Percentiles rank a stretch among this genome's conserved stretches.
Evolutionary conservation across 2,329 filamentous ascomycete species (phyloP).

Genomic region (Aspergillus sp.): DNA sequence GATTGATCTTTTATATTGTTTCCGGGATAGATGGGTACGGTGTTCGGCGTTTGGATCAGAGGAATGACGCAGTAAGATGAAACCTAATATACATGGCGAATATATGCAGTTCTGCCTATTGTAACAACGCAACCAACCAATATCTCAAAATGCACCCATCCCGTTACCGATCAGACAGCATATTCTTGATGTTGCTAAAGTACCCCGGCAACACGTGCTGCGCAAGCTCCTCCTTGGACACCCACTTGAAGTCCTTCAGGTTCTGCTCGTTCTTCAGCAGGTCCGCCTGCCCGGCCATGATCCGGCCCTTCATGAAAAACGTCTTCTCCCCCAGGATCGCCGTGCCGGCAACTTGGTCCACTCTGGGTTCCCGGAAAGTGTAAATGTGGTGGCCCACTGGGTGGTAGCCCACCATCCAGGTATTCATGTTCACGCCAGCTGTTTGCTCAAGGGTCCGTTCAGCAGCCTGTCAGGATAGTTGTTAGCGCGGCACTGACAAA

Average conservation of each 20-base stretch:
- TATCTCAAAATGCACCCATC: conserved; percentile 5
- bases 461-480: conserved; percentile 54
- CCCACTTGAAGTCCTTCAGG: conserved; percentile 79
- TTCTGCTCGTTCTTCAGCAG: conserved; percentile 61
- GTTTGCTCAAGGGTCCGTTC: conserved; percentile 66
- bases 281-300: conserved; percentile 93
- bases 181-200: conserved; percentile 66
- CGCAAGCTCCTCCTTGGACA: conserved; percentile 79
- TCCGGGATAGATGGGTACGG: neutral
- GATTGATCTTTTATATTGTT: conserved; percentile 13
- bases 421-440: conserved; percentile 94
- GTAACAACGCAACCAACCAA: conserved; percentile 2
- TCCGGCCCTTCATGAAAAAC: conserved; percentile 93
- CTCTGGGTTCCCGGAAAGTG: conserved; percentile 42
- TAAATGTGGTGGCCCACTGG: conserved; percentile 72
- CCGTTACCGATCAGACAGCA: conserved; percentile 72
- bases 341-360: conserved; percentile 28
- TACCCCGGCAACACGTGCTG: conserved; percentile 58
- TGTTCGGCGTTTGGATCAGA: no score
- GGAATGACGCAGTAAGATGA: conserved; percentile 11
- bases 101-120: conserved; percentile 26
- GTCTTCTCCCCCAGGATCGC: conserved; percentile 62
- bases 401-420: conserved; percentile 87
- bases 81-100: conserved; percentile 32
- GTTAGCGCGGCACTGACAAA: conserved; percentile 2